Evolutionary conservation across 2,329 filamentous ascomycete species (phyloP), one percentile per base, ranked within the genome.

Genomic region (Paraphoma chrysanthemicola): DNA sequence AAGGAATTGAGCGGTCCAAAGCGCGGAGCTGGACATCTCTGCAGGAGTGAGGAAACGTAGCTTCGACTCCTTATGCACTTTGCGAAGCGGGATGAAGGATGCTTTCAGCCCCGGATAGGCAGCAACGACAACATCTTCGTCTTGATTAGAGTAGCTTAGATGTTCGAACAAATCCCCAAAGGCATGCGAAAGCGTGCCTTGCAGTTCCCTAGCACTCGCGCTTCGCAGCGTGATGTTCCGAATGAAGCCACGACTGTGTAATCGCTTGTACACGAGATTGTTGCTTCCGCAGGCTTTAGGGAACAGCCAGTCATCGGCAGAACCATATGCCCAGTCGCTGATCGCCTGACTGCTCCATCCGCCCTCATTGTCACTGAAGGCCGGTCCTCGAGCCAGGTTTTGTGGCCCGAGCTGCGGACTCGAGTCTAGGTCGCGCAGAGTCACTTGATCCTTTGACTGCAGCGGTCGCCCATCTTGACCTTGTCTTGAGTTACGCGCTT

Each of bases 231-330:
- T 81, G 17, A 93, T 80, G 1, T 81, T 86, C 66, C 86, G 86
- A 41, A 93, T 83, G 9, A 93, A 80, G 0, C 91, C 91, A 52
- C 90, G 85, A 69, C 90, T 93, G 57, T 83, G 84, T n/a, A 94
- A 81, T n/a, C 91, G 83, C 72, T 87, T 83, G 67, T 90, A 90
- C 36, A 90, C 83, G 12, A 85, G 75, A 45, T 86, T 86, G 33
- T 85, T 85, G 3, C 85, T 81, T 3, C 85, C 83, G 68, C 87
- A 92, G 1, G 90, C 90, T 64, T 87, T 88, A 1, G 90, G 86
- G 42, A 88, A 80, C 18, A 92, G 78, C 85, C 88, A 90, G 17
- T 87, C 86, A 31, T 79, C 72, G 2, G 77, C 69, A 11, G 73
- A 71, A 17, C 76, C 73, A 3, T 81, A 78, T 1, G 80, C 80